Evolutionary conservation across 2,329 filamentous ascomycete genomes (phyloP).

Genomic region (Phaeoacremonium minimum): DNA sequence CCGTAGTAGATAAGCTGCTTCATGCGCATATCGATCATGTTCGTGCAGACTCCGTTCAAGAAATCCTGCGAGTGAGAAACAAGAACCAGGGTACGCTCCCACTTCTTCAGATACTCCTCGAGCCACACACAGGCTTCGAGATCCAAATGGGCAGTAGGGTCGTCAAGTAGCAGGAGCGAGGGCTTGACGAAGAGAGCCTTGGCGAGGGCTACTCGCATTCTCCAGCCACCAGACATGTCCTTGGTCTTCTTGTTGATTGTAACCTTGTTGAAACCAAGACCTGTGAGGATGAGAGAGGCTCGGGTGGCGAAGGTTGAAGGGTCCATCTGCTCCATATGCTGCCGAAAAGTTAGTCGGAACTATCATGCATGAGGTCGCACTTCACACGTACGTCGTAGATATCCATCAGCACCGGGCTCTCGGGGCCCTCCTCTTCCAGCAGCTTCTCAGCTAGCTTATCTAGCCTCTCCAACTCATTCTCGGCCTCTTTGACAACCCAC

Average conservation of each 20-base stretch:
- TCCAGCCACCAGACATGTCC: conserved; percentile 99
- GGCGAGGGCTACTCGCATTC: conserved; percentile 96
- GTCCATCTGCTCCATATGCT: conserved; percentile 99
- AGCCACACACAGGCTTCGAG: conserved; percentile 99
- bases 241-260: conserved; percentile 99
- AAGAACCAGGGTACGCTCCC: conserved; percentile 93
- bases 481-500: conserved; percentile 94
- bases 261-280: conserved; percentile 97
- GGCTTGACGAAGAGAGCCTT: conserved; percentile 99
- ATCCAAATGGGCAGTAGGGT: conserved; percentile 98
- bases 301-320: conserved; percentile 94
- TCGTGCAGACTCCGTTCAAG: conserved; percentile 96
- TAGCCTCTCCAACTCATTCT: conserved; percentile 85
- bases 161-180: conserved; percentile 89
- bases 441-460: conserved; percentile 87
- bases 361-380: too few relatives aligned
- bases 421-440: conserved; percentile 86
- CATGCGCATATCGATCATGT: conserved; percentile 96
- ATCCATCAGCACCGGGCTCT: conserved; percentile 85
- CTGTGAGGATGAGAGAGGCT: conserved; percentile 92
- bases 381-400: conserved; percentile 82
- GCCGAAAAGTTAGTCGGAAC: conserved; percentile 2
- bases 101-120: conserved; percentile 99
- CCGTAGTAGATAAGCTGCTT: conserved; percentile 94
- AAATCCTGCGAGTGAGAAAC: conserved; percentile 99